phyloP scores from a whole-genome alignment of 1,139 yeast genomes.

The Suhomyces panamericanus region DNA sequence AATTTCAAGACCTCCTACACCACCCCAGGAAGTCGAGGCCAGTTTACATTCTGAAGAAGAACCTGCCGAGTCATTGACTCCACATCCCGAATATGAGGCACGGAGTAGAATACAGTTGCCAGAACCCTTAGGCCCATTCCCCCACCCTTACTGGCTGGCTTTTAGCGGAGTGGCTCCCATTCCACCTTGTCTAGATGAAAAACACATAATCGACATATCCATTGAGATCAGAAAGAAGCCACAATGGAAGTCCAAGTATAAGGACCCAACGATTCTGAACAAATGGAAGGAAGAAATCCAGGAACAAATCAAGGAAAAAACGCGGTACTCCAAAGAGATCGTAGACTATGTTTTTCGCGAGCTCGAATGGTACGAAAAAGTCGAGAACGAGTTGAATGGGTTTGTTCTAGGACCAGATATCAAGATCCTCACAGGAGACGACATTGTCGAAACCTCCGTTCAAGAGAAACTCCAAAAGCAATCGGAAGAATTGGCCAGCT shows the following conservation, averaged over 20 bases:
- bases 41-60: background rate
- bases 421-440: background rate
- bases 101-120: background rate
- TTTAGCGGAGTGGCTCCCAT: background rate
- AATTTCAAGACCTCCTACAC: too few relatives aligned
- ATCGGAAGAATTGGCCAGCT: constrained; percentile 17
- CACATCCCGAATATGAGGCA: background rate
- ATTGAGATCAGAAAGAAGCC: constrained; percentile 20
- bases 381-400: constrained; percentile 15
- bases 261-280: constrained; percentile 23
- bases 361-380: constrained; percentile 29
- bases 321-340: constrained; percentile 18
- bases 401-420: constrained; percentile 1
- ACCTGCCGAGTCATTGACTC: too few relatives aligned
- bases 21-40: background rate
- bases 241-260: constrained; percentile 35
- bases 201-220: background rate
- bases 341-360: constrained; percentile 29
- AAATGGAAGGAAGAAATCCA: constrained; percentile 36
- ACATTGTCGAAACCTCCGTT: constrained; percentile 12
- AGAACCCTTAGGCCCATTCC: background rate
- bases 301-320: constrained; percentile 16
- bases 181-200: background rate
- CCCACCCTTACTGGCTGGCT: background rate
- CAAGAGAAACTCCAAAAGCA: constrained; percentile 9